A percentile compares a stretch with the other conserved stretches of the same genome.
These are phyloP conservation scores for Aureobasidium sp. DNA, from an alignment of 2,329 filamentous ascomycete species.

Conservation along the genomic window DNA sequence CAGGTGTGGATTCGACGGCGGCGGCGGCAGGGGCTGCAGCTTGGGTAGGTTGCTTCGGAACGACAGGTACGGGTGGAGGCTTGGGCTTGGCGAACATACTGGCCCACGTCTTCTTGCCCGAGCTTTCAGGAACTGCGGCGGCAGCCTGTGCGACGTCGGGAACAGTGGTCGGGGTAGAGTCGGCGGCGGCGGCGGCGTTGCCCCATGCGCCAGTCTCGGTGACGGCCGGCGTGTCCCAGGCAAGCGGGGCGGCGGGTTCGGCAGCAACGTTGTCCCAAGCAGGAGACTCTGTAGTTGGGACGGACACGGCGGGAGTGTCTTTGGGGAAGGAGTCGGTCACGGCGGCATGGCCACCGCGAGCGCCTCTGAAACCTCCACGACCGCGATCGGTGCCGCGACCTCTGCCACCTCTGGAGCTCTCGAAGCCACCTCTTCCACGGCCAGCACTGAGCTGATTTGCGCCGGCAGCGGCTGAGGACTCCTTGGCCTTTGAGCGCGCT, in stretches of 20 bases:
- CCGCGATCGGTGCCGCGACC: conserved; percentile 56
- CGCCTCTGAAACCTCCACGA: conserved; percentile 47
- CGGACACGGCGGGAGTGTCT: conserved; percentile 47
- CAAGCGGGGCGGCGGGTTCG: conserved; percentile 25
- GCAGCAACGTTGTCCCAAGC: conserved; percentile 50
- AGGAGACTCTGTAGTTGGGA: conserved; percentile 63
- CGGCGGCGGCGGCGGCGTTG: conserved; percentile 25
- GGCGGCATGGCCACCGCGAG: conserved; percentile 53
- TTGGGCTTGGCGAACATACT: conserved; percentile 45
- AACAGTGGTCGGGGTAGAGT: conserved; percentile 23
- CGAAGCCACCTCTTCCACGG: conserved; percentile 38
- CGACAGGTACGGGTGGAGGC: conserved; percentile 40
- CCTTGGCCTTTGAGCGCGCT: conserved; percentile 65
- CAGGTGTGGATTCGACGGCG: not conserved
- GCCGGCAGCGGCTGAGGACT: conserved; percentile 47
- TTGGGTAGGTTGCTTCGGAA: conserved; percentile 31
- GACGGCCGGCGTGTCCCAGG: conserved; percentile 23
- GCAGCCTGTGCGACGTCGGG: conserved; percentile 29
- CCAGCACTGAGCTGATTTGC: conserved; percentile 43
- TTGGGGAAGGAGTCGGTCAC: conserved; percentile 54
- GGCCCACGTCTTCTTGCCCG: conserved; percentile 47
- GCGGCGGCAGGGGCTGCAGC: conserved; percentile 18
- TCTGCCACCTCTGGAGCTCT: conserved; percentile 53
- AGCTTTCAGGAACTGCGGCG: conserved; percentile 28
- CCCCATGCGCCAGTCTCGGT: conserved; percentile 38